Evolutionary conservation across 208 protist species (phyloP).

Genomic region (Herpetomonas tarakana): DNA sequence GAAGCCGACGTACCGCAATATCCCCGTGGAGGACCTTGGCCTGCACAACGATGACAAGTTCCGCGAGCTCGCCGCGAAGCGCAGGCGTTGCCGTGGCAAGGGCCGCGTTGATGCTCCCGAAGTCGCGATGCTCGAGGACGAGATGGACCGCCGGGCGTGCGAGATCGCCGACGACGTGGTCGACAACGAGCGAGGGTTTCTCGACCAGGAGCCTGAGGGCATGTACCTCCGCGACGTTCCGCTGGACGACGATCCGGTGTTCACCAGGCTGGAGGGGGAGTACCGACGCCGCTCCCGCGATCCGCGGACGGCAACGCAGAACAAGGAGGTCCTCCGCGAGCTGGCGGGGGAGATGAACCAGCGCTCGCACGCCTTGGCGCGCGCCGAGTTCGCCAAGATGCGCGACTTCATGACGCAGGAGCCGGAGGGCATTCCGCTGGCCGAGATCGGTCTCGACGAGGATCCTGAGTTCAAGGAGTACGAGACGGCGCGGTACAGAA

Average conservation of each 20-base stretch:
- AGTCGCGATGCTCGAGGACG: slow-evolving; percentile 61
- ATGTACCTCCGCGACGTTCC: slow-evolving; percentile 78
- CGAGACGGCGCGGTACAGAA: slow-evolving; percentile 66
- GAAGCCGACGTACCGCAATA: slow-evolving; percentile 49
- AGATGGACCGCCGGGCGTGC: slow-evolving; percentile 65
- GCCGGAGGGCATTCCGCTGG: slow-evolving; percentile 65
- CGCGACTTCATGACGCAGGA: slow-evolving; percentile 75
- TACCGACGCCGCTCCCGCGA: slow-evolving; percentile 57
- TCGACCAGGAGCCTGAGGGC: slow-evolving; percentile 78
- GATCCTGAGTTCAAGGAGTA: slow-evolving; percentile 77
- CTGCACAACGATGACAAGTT: slow-evolving; percentile 68
- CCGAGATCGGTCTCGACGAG: slow-evolving; percentile 66
- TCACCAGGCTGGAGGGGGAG: slow-evolving; percentile 72
- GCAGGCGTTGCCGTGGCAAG: slow-evolving; percentile 23
- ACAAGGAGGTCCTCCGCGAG: slow-evolving; percentile 62
- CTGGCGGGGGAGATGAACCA: slow-evolving; percentile 69
- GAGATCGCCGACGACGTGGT: slow-evolving; percentile 83
- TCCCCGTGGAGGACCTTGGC: slow-evolving; percentile 68
- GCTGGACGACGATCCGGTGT: slow-evolving; percentile 70
- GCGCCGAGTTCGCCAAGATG: slow-evolving; percentile 53
- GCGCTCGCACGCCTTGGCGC: slow-evolving; percentile 64
- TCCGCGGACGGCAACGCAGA: slow-evolving; percentile 44
- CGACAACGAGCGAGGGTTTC: slow-evolving; percentile 63
- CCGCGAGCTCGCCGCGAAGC: slow-evolving; percentile 40
- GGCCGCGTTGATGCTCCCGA: slow-evolving; percentile 40